Percentiles rank a stretch among this genome's conserved stretches.
Evolutionary conservation across 208 protist genomes (phyloP).

Genomic region (Acanthamoeba sp.): DNA sequence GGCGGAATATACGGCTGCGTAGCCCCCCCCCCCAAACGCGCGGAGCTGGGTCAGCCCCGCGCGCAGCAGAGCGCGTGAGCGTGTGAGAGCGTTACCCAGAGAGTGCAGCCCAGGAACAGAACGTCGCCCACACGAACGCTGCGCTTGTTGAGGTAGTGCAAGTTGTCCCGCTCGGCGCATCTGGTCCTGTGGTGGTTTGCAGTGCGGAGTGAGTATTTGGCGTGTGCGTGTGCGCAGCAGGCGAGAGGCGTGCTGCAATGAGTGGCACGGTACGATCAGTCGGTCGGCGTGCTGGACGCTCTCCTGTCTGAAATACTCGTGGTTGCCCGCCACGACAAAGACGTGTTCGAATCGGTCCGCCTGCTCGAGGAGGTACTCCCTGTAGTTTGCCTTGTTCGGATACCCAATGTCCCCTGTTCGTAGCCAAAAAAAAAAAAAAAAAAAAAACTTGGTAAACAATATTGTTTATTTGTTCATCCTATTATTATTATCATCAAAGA

Average conservation of each 20-base stretch:
- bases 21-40: no score
- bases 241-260: not conserved
- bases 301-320: constrained; percentile 34
- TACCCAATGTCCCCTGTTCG: constrained; percentile 40
- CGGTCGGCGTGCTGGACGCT: constrained; percentile 39
- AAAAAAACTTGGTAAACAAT: not conserved
- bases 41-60: no score
- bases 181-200: not conserved
- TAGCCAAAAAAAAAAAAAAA: not conserved
- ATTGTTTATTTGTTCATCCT: not conserved
- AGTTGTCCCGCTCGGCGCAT: constrained; percentile 11
- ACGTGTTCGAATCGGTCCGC: constrained; percentile 42
- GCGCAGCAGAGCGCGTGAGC: not conserved
- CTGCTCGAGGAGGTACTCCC: constrained; percentile 2
- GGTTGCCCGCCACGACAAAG: constrained; percentile 16
- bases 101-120: constrained; percentile 10
- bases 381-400: not conserved
- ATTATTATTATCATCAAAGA: no score
- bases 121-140: not conserved
- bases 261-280: not conserved
- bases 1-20: constrained; percentile 8
- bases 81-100: constrained; percentile 3
- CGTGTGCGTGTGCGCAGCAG: not conserved
- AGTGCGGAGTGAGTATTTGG: not conserved
- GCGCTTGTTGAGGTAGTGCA: constrained; percentile 49